Evolutionary conservation across 2,329 filamentous ascomycete genomes (phyloP).

Genomic region (Alternaria novae-zelandiae): DNA sequence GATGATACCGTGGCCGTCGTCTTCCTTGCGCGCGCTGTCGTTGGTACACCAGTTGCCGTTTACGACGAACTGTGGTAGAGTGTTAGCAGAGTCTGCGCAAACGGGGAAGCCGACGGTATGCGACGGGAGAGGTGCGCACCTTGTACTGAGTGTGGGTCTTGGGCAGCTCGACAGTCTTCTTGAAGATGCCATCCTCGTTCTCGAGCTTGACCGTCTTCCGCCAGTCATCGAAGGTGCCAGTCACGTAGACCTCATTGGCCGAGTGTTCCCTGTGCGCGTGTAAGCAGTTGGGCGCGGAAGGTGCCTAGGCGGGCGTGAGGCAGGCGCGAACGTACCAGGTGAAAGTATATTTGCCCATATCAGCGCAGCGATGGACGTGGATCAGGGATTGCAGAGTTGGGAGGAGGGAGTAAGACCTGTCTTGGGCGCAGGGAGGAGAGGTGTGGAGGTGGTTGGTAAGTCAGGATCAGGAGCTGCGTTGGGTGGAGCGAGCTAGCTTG

Average conservation of each 20-base stretch:
- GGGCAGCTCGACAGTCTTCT: constrained; percentile 80
- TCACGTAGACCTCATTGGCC: constrained; percentile 89
- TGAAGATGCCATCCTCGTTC: constrained; percentile 72
- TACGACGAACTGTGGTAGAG: constrained; percentile 78
- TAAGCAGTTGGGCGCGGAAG: constrained; percentile 23
- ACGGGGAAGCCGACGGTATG: neutral
- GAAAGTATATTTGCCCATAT: constrained; percentile 73
- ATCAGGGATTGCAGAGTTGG: constrained; percentile 19
- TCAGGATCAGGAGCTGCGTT: constrained; percentile 31
- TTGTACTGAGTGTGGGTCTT: constrained; percentile 87
- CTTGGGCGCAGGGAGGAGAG: constrained; percentile 26
- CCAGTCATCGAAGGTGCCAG: constrained; percentile 96
- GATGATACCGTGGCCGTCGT: constrained; percentile 80
- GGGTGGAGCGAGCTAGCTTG: constrained; percentile 26
- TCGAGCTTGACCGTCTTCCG: constrained; percentile 83
- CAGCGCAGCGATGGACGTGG: constrained; percentile 26
- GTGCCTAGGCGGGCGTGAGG: neutral
- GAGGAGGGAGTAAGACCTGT: constrained; percentile 36
- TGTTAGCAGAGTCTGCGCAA: constrained; percentile 28
- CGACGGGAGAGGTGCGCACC: constrained; percentile 61
- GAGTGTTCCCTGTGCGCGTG: constrained; percentile 71
- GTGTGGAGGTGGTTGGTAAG: constrained; percentile 32
- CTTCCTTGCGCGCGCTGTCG: constrained; percentile 78
- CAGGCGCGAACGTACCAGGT: constrained; percentile 63
- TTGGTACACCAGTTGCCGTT: constrained; percentile 91